Percentiles rank a stretch among this genome's conserved stretches.
These are phyloP conservation scores for Talaromyces sp. DNA, from an alignment of 2,329 filamentous ascomycete genomes.

Conservation along the genomic window DNA sequence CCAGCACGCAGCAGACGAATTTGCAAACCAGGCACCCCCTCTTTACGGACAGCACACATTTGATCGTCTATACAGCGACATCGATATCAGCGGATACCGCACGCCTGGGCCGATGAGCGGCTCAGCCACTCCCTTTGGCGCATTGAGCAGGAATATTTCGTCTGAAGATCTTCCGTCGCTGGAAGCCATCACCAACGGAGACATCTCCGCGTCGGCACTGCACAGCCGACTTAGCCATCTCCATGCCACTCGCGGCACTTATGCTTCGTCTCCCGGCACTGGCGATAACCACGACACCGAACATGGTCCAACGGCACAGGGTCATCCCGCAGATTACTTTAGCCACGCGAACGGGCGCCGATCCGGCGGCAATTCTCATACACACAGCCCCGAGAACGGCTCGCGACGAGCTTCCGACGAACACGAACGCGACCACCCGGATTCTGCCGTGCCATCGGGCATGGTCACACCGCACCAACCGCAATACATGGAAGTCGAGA, in stretches of 20 bases:
- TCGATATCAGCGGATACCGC: slow-evolving; percentile 77
- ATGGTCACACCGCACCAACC: slow-evolving; percentile 40
- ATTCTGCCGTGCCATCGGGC: slow-evolving; percentile 29
- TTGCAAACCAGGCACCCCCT: slow-evolving; percentile 72
- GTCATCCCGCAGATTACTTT: slow-evolving; percentile 32
- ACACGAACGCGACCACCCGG: slow-evolving; percentile 43
- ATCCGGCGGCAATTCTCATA: slow-evolving; percentile 26
- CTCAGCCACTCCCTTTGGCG: slow-evolving; percentile 74
- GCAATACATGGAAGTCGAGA: slow-evolving; percentile 56
- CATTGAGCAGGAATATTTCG: slow-evolving; percentile 68
- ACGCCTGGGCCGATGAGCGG: slow-evolving; percentile 64
- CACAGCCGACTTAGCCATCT: slow-evolving; percentile 64
- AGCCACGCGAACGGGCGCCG: slow-evolving; percentile 18
- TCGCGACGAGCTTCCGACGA: slow-evolving; percentile 49
- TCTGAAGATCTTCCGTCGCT: slow-evolving; percentile 70
- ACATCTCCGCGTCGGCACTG: slow-evolving; percentile 61
- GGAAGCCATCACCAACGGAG: slow-evolving; percentile 47
- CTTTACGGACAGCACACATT: slow-evolving; percentile 86
- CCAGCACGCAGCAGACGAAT: slow-evolving; percentile 50
- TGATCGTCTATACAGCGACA: slow-evolving; percentile 84
- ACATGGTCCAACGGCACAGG: slow-evolving; percentile 23
- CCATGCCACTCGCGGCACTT: slow-evolving; percentile 33
- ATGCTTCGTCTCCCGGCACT: slow-evolving; percentile 25
- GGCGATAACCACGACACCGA: slow-evolving; percentile 22
- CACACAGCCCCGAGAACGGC: slow-evolving; percentile 30